Percentiles rank a stretch among this genome's conserved stretches.
These are phyloP conservation scores for Senna tora DNA, from an alignment of 306 rosid species.

Conservation along the genomic window DNA sequence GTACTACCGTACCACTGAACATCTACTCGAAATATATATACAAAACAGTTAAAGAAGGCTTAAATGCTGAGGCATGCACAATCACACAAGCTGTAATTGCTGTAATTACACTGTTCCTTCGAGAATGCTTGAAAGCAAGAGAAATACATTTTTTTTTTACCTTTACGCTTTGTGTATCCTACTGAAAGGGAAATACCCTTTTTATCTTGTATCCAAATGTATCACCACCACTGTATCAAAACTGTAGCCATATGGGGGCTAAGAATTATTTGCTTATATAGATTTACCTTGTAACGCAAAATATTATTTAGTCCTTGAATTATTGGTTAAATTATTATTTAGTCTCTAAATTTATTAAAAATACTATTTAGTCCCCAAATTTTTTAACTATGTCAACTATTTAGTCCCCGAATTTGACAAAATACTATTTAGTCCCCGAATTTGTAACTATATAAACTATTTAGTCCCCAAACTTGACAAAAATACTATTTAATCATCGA, in stretches of 20 bases:
- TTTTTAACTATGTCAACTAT: too few species aligned
- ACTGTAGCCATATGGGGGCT: background rate
- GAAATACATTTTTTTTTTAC: background rate
- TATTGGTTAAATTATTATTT: too few species aligned
- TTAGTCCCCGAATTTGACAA: too few species aligned
- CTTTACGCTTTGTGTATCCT: constrained; percentile 14
- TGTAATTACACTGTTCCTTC: constrained; percentile 13
- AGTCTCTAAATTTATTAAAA: too few species aligned
- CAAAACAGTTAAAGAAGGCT: background rate
- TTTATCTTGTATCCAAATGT: constrained; percentile 5
- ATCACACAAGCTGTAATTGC: constrained; percentile 24
- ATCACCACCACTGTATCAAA: background rate
- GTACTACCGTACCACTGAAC: too few species aligned
- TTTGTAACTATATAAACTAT: too few species aligned
- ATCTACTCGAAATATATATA: too few species aligned
- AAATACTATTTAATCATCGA: too few species aligned
- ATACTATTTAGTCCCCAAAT: too few species aligned
- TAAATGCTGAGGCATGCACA: background rate
- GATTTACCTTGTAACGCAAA: background rate
- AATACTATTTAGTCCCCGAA: too few species aligned
- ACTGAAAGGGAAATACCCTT: background rate
- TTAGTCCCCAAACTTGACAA: too few species aligned
- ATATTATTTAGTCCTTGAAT: too few species aligned
- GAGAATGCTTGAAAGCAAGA: constrained; percentile 31
- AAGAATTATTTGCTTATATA: background rate